Conservation (phyloP, 371 early-diverging fungal species). For the Mucor racemosus region DNA sequence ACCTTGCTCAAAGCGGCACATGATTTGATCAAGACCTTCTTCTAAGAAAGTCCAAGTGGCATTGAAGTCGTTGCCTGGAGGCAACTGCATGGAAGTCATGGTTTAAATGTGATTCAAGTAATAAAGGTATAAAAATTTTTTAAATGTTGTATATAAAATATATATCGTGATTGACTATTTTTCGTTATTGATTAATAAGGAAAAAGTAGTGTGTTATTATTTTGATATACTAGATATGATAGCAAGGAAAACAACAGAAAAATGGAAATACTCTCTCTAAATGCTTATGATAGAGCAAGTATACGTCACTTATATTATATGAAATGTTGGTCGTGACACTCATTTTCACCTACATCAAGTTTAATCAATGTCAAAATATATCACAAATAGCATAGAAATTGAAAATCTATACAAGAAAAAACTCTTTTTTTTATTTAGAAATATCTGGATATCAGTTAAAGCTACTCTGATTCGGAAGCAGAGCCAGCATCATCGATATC, state of each 20-base stretch:
- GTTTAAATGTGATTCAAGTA: neutral
- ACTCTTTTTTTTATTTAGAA: neutral
- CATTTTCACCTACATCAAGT: neutral
- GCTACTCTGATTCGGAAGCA: constrained; percentile 20
- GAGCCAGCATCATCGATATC: constrained; percentile 20
- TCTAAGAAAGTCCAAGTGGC: constrained; percentile 81
- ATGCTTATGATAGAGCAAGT: neutral
- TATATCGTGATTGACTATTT: neutral
- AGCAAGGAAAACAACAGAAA: neutral
- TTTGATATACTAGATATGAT: neutral
- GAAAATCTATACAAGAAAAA: neutral
- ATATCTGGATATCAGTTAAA: neutral
- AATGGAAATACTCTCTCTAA: neutral
- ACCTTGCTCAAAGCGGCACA: constrained; percentile 78
- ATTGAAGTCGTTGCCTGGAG: constrained; percentile 57
- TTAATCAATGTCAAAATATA: neutral
- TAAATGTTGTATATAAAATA: neutral
- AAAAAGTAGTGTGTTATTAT: neutral
- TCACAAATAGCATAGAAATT: neutral
- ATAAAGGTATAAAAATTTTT: neutral
- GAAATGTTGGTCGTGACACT: neutral
- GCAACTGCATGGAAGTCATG: constrained; percentile 40
- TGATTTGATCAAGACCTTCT: constrained; percentile 81
- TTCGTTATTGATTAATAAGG: neutral
- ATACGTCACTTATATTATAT: neutral